Evolutionary conservation across 2,329 filamentous ascomycete genomes (phyloP).

Genomic region (Colletotrichum magnum): DNA sequence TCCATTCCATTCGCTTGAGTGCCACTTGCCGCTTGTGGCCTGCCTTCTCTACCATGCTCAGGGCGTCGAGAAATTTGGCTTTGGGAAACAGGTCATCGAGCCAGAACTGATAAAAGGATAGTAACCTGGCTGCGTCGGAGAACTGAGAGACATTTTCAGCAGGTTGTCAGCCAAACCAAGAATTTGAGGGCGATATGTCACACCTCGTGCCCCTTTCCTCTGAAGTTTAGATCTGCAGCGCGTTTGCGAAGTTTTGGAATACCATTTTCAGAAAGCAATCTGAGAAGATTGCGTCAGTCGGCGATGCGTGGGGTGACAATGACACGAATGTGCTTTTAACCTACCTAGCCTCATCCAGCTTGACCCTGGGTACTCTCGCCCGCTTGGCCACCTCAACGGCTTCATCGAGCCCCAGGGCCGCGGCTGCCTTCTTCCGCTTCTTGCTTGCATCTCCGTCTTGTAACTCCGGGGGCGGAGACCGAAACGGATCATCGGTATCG

Average conservation of each 20-base stretch:
- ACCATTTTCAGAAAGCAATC: constrained; percentile 85
- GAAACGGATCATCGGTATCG: constrained; percentile 62
- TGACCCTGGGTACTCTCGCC: constrained; percentile 79
- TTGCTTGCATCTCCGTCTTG: constrained; percentile 53
- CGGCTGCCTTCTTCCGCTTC: constrained; percentile 60
- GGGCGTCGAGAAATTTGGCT: constrained; percentile 91
- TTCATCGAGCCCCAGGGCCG: constrained; percentile 84
- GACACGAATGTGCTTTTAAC: constrained; percentile 9
- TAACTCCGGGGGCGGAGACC: constrained; percentile 59
- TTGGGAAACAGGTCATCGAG: constrained; percentile 96
- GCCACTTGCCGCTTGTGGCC: constrained; percentile 88
- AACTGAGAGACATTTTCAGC: constrained; percentile 67
- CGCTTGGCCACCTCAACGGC: constrained; percentile 87
- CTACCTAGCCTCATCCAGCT: constrained; percentile 86
- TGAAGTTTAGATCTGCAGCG: constrained; percentile 81
- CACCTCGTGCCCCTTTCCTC: constrained; percentile 95
- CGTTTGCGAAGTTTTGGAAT: constrained; percentile 85
- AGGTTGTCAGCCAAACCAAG: not conserved
- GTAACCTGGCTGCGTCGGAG: constrained; percentile 83
- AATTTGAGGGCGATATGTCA: not conserved
- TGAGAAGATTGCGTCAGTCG: constrained; percentile 51
- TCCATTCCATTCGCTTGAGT: constrained; percentile 84
- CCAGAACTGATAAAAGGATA: constrained; percentile 96
- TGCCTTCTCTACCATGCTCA: constrained; percentile 92
- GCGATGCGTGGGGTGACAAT: not conserved